Evolutionary conservation across 495 filamentous ascomycete species (phyloP).

Genomic region (Lasiosphaeria ovina): DNA sequence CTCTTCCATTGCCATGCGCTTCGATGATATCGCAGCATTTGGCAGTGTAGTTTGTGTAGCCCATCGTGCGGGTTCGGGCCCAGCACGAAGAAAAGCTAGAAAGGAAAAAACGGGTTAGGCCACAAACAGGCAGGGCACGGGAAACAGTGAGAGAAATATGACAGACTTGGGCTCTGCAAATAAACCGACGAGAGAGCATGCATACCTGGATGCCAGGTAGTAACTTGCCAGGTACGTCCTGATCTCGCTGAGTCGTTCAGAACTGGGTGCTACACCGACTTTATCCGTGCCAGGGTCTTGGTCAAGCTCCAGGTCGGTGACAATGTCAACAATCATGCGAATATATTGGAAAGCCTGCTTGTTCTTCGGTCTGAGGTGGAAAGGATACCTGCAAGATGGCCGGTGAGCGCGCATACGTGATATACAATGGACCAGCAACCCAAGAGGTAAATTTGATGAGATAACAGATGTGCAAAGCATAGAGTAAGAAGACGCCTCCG

Average conservation of each 20-base stretch:
- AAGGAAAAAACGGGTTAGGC: too few relatives aligned
- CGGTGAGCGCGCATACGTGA: neutral
- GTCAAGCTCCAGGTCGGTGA: constrained; percentile 43
- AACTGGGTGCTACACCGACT: neutral
- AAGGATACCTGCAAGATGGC: constrained; percentile 40
- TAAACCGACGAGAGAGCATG: neutral
- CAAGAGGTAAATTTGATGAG: neutral
- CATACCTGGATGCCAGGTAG: constrained; percentile 36
- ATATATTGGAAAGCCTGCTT: constrained; percentile 43
- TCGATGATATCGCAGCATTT: constrained; percentile 38
- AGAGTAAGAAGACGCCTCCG: neutral
- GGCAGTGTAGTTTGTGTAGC: constrained; percentile 33
- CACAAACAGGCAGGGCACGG: neutral
- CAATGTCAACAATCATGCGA: constrained; percentile 48
- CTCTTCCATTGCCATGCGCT: constrained; percentile 24
- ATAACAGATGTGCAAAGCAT: neutral
- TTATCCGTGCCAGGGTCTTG: constrained; percentile 27
- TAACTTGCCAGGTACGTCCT: constrained; percentile 41
- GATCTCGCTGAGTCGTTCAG: constrained; percentile 34
- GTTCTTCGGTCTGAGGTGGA: constrained; percentile 48
- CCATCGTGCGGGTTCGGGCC: constrained; percentile 26
- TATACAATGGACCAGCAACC: neutral
- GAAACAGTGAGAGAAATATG: too few relatives aligned
- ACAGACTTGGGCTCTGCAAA: neutral
- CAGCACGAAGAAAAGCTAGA: constrained; percentile 35